Conservation (phyloP, 495 filamentous ascomycete species). For the Penicillium samsonianum region DNA sequence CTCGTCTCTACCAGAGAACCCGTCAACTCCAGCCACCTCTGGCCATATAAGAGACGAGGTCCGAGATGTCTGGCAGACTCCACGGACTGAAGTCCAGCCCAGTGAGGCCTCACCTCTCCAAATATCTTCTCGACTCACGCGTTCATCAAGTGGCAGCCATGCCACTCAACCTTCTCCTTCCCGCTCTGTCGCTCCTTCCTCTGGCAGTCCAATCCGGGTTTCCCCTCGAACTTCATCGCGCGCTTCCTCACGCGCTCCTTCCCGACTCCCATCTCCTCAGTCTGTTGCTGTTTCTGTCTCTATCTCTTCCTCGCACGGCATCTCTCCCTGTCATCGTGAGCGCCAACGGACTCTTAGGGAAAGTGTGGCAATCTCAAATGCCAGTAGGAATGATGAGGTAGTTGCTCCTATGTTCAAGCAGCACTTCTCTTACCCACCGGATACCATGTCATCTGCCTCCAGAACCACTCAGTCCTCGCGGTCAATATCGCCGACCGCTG, state of each 20-base stretch:
- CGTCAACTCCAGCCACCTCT: not conserved
- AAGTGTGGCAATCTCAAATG: slow-evolving; percentile 13
- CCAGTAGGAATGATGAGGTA: slow-evolving; percentile 8
- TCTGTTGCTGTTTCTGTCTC: not conserved
- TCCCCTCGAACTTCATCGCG: not conserved
- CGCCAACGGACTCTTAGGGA: slow-evolving; percentile 10
- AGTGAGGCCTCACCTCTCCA: not conserved
- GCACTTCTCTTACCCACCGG: not conserved
- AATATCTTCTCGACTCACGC: not conserved
- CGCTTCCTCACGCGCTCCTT: not conserved
- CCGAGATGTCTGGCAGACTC: not conserved
- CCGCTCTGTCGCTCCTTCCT: not conserved
- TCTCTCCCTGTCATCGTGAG: not conserved
- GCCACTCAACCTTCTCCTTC: not conserved
- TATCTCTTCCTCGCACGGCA: not conserved
- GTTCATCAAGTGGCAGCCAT: not conserved
- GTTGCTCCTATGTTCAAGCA: not conserved
- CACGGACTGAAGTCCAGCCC: not conserved
- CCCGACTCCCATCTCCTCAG: not conserved
- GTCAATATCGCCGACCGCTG: not conserved
- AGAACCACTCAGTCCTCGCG: slow-evolving; percentile 1
- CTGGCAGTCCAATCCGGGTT: not conserved
- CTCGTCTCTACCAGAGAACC: not conserved
- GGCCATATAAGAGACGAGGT: not conserved
- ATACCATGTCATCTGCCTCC: not conserved